These are phyloP conservation scores for Globisporangium irregulare DNA, from an alignment of 352 stramenopile species.

Conservation along the genomic window DNA sequence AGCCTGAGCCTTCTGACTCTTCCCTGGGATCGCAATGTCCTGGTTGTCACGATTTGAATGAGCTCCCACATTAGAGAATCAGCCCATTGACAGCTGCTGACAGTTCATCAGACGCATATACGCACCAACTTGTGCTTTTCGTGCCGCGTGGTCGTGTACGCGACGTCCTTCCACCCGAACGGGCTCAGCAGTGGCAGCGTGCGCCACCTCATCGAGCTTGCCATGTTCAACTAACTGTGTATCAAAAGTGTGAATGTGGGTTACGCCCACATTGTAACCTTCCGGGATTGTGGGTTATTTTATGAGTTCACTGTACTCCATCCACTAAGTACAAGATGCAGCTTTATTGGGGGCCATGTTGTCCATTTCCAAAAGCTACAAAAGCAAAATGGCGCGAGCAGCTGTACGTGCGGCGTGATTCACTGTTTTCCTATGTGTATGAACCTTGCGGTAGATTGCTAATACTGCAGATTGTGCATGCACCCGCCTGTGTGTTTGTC, in stretches of 20 bases:
- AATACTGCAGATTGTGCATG: background rate
- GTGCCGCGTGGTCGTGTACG: slow-evolving; percentile 45
- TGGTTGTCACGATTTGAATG: slow-evolving; percentile 13
- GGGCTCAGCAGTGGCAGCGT: slow-evolving; percentile 28
- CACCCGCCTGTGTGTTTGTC: background rate
- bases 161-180: slow-evolving; percentile 69
- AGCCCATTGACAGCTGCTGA: background rate
- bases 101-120: background rate
- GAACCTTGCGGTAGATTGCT: background rate
- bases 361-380: slow-evolving; percentile 7
- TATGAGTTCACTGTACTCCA: background rate
- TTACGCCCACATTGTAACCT: background rate
- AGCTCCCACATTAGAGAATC: background rate
- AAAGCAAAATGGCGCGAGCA: slow-evolving; percentile 27
- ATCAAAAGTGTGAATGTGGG: background rate
- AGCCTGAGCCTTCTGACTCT: slow-evolving; percentile 15
- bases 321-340: slow-evolving; percentile 1
- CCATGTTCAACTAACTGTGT: slow-evolving; percentile 13
- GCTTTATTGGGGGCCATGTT: background rate
- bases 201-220: slow-evolving; percentile 13
- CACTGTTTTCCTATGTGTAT: background rate
- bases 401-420: slow-evolving; percentile 16
- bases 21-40: slow-evolving; percentile 62
- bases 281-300: background rate
- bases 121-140: slow-evolving; percentile 47